Evolutionary conservation across 2,329 filamentous ascomycete species (phyloP), one percentile per base, ranked within the genome.

Genomic region (Myotisia sp.): DNA sequence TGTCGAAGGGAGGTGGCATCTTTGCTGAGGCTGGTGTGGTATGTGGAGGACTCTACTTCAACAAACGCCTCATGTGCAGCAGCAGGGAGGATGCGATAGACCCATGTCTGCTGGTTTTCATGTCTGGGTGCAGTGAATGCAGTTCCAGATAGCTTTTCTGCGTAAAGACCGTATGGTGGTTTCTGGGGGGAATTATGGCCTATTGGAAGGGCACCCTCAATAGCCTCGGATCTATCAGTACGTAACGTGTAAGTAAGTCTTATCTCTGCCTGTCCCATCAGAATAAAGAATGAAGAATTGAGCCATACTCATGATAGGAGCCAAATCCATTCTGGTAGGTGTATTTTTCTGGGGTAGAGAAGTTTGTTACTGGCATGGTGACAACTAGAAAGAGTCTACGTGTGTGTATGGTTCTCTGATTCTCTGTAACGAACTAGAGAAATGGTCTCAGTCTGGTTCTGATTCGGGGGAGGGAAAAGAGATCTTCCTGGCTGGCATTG

Each of bases 141-240:
- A 2, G 75, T 79, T 5, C 77, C 78, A 0, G 76, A 80, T 27
- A 82, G 66, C 61, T 80, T 79, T 59, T 92, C 84, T 18, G 82
- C 74, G 58, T 90, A 90, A 18, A 92, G 72, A 1, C 82, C 83
- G 44, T 75, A 73, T 0, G 80, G 69, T 0, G 76, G 76, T 51
- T 84, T 83, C 53, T 92, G 83, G 0, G 84, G 84, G 2, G 79
- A 83, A 63, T 92, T 92, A 26, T 76, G 70, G 32, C 70, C 82
- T 38, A 83, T 52, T 6, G 84, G 82, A 4, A 87, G 65, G 4
- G 83, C 76, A 12, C 76, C 79, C 10, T 75, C 65, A 37, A 87
- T 63, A 28, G 82, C 81, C 64, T 90, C 82, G 27, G 79, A 74
- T 52, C 80, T 86, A 47, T 7, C 27, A 6, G 12, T 13, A n/a